Evolutionary conservation across 1,284 basidiomycete genomes (phyloP).

Genomic region (Tilletia horrida): DNA sequence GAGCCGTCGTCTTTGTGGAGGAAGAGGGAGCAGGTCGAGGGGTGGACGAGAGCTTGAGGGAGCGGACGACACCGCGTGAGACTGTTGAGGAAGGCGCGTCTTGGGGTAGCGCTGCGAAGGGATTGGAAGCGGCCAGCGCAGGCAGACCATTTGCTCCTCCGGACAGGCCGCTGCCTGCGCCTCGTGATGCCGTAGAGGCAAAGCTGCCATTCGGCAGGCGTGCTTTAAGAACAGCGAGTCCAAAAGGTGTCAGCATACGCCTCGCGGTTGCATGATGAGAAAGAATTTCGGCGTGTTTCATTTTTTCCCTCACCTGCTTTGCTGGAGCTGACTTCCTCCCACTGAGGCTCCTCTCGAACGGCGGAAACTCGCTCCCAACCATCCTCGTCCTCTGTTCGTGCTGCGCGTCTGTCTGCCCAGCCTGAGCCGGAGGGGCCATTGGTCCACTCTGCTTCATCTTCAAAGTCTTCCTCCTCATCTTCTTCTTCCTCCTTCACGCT

Average conservation of each 20-base stretch:
- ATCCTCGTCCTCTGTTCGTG: constrained; percentile 1
- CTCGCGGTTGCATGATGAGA: background rate
- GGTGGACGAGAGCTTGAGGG: constrained; percentile 21
- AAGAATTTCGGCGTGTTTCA: background rate
- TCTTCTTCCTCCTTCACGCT: background rate
- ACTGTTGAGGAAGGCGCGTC: constrained; percentile 22
- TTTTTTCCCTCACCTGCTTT: background rate
- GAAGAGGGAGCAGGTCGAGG: background rate
- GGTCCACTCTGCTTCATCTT: constrained; percentile 5
- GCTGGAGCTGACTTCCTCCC: constrained; percentile 13
- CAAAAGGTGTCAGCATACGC: too few relatives aligned
- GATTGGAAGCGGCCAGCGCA: constrained; percentile 32
- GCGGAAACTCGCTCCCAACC: constrained; percentile 6
- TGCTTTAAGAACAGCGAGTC: background rate
- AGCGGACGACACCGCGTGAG: constrained; percentile 3
- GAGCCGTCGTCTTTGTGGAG: constrained; percentile 25
- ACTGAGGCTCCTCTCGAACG: constrained; percentile 9
- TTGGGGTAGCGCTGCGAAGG: constrained; percentile 35
- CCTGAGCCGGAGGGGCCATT: background rate
- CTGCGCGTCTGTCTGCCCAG: background rate
- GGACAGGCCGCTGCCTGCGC: background rate
- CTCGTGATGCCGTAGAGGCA: background rate
- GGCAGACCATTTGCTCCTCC: background rate
- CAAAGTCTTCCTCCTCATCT: background rate
- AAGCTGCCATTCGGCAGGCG: background rate